phyloP scores from a whole-genome alignment of 345 rosid genomes.

The Salix brachista region DNA sequence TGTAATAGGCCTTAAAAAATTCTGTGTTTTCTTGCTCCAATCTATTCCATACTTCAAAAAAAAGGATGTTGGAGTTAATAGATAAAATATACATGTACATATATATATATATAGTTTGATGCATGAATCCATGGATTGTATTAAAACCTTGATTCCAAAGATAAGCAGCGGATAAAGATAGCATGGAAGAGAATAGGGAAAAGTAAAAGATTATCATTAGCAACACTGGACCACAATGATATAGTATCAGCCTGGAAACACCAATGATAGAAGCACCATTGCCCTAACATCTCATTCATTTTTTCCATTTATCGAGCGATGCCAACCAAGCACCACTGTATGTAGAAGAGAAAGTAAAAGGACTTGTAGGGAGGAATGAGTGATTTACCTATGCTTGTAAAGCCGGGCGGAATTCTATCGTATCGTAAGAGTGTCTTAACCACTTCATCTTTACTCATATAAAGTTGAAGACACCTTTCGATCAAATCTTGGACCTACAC shows the following conservation, averaged over 20 bases:
- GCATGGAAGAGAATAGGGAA: background rate
- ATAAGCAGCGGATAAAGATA: background rate
- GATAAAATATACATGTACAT: background rate
- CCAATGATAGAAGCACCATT: background rate
- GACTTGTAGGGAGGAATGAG: background rate
- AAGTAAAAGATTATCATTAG: background rate
- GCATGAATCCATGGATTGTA: too few relatives aligned
- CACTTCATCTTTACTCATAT: conserved; percentile 52
- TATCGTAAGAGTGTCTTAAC: conserved; percentile 35
- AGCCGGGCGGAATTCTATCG: conserved; percentile 41
- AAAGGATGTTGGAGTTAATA: background rate
- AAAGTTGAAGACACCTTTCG: conserved; percentile 52
- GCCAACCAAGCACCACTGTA: background rate
- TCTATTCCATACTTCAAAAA: conserved; percentile 27
- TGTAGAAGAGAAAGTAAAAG: background rate
- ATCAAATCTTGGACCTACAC: conserved; percentile 53
- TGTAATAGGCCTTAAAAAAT: conserved; percentile 24
- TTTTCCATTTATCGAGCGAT: background rate
- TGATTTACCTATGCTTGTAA: conserved; percentile 40
- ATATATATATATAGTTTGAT: too few relatives aligned
- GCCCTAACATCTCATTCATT: background rate
- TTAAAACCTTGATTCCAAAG: background rate
- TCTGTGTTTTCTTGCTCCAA: conserved; percentile 27
- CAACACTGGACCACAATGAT: background rate
- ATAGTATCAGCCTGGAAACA: background rate